phyloP scores from a whole-genome alignment of 148 eudicot species.

The Cornus kousa region DNA sequence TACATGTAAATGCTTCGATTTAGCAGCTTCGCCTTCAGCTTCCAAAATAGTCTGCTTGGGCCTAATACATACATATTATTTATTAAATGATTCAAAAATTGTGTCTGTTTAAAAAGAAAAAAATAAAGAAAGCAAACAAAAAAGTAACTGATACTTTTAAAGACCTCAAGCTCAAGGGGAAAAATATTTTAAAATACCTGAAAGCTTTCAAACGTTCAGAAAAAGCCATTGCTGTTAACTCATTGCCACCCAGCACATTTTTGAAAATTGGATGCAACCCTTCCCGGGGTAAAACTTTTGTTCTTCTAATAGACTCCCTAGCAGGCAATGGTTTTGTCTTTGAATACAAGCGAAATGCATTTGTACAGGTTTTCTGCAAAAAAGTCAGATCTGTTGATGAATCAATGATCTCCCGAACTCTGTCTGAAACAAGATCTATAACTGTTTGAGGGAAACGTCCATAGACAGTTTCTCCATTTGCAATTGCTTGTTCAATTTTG shows the following conservation, averaged over 20 bases:
- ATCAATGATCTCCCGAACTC: conserved; percentile 74
- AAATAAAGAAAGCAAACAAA: neutral
- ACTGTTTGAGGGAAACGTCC: conserved; percentile 91
- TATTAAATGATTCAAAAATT: conserved; percentile 6
- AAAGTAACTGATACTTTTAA: neutral
- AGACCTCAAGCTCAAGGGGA: neutral
- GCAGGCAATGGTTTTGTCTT: conserved; percentile 74
- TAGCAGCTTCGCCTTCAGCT: conserved; percentile 86
- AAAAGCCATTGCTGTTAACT: conserved; percentile 78
- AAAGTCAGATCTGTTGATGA: conserved; percentile 64
- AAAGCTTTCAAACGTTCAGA: conserved; percentile 83
- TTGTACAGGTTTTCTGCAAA: conserved; percentile 50
- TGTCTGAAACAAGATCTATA: conserved; percentile 78
- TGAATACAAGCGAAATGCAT: conserved; percentile 66
- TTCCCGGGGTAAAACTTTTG: conserved; percentile 70
- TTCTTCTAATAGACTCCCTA: conserved; percentile 82
- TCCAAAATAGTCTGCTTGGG: conserved; percentile 96
- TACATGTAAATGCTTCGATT: conserved; percentile 60
- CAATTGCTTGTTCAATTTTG: conserved; percentile 62
- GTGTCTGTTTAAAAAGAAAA: neutral
- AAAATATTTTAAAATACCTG: conserved; percentile 36
- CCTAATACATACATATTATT: conserved; percentile 35
- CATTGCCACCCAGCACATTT: conserved; percentile 53
- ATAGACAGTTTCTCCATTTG: conserved; percentile 76
- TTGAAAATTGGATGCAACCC: conserved; percentile 94